Evolutionary conservation across 2,329 filamentous ascomycete species (phyloP), one percentile per base, ranked within the genome.

Genomic region (Penicillium sp.): DNA sequence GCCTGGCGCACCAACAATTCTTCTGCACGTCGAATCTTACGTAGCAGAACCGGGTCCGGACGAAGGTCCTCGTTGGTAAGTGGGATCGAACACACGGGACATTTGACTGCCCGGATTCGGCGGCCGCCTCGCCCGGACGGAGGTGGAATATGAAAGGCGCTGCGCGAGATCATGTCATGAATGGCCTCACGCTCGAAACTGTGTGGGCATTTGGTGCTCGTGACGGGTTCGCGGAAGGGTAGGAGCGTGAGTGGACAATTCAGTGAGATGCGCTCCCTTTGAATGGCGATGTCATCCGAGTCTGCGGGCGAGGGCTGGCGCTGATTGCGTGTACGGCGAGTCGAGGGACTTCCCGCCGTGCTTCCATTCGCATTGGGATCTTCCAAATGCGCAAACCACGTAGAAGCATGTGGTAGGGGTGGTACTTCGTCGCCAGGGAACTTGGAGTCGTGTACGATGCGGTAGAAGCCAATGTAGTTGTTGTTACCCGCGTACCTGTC

Each of bases 401-500:
- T 80, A 10, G 76, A 78, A 8, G 78, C 67, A 44, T 80, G 75
- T 0, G 82, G 79, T 13, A 84, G 62, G 0, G 76, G 74, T 3
- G 78, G 76, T 1, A 76, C 75, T 3, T 77, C 71, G 44, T 80
- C 73, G n/a, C 75, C 75, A 1, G 73, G 74, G 54, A 81, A 71
- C 42, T 76, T 76, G 25, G 82, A 77, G 56, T 85, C 81, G 63
- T 86, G 82, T 3, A 85, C 73, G n/a, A 80, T 68, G 7, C 74
- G 71, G 62, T 82, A 81, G 73, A 86, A 87, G 20, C 74, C 73
- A 42, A 75, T 71, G 66, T 87, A 87, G 44, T 76, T 71, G 56
- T 84, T 81, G 60, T 86, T 75, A 7, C 73, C 69, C 4, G 79
- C 74, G 62, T 87, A 88, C 55, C 68, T 70, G 44, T 31, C 50